Conservation (phyloP, 2,329 filamentous ascomycete genomes). For the Claviceps monticola region DNA sequence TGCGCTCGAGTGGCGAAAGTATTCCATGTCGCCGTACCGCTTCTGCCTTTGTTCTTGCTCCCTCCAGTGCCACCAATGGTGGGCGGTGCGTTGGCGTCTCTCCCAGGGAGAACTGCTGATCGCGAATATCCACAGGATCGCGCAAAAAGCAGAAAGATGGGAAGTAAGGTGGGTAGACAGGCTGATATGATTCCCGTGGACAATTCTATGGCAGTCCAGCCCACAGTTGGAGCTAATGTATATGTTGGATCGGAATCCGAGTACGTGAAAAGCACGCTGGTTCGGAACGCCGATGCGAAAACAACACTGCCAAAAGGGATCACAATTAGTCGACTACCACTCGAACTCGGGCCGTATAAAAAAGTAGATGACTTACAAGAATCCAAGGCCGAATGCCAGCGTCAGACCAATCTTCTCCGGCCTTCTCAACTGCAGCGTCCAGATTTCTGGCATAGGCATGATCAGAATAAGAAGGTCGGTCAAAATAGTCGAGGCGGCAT, state of each 20-base stretch:
- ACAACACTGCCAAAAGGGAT: slow-evolving; percentile 22
- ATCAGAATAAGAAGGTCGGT: slow-evolving; percentile 31
- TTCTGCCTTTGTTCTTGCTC: slow-evolving; percentile 6
- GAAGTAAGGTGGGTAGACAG: slow-evolving; percentile 37
- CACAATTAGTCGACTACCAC: neutral
- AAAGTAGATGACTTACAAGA: slow-evolving; percentile 22
- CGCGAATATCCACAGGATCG: slow-evolving; percentile 26
- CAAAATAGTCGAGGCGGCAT: slow-evolving; percentile 31
- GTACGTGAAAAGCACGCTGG: slow-evolving; percentile 32
- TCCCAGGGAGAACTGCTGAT: slow-evolving; percentile 13
- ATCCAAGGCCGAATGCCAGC: slow-evolving; percentile 29
- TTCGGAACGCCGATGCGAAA: slow-evolving; percentile 34
- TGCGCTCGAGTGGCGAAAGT: slow-evolving; percentile 5
- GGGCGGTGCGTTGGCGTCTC: slow-evolving; percentile 9
- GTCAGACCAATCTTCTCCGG: slow-evolving; percentile 29
- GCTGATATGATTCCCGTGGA: slow-evolving; percentile 37
- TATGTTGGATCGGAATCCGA: slow-evolving; percentile 26
- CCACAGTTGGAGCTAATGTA: slow-evolving; percentile 29
- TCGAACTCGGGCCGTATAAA: neutral
- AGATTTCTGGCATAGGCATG: slow-evolving; percentile 31
- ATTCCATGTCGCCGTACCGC: slow-evolving; percentile 8
- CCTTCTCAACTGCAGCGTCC: slow-evolving; percentile 27
- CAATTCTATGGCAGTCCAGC: slow-evolving; percentile 36
- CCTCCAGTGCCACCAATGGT: slow-evolving; percentile 11
- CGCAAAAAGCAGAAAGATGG: slow-evolving; percentile 25